Evolutionary conservation across 1,284 basidiomycete species (phyloP).

Genomic region (Rhizopogon parksii): DNA sequence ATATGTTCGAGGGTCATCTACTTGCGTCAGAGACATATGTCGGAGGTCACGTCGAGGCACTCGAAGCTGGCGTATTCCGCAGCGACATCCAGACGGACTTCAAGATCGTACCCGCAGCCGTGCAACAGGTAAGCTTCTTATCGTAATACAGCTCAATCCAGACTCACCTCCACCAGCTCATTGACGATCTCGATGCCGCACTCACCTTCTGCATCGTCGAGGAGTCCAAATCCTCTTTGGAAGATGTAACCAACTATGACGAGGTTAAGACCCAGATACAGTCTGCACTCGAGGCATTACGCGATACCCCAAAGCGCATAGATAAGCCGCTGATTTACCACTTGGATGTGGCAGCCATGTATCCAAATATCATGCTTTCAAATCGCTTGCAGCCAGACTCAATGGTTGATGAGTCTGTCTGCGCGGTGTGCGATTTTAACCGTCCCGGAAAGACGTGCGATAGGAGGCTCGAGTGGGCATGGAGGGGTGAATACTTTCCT

Average conservation of each 20-base stretch:
- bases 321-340: conserved; percentile 98
- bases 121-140: conserved; percentile 61
- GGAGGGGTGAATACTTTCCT: conserved; percentile 98
- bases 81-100: conserved; percentile 95
- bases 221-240: conserved; percentile 78
- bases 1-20: conserved; percentile 94
- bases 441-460: conserved; percentile 95
- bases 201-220: conserved; percentile 85
- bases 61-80: conserved; percentile 97
- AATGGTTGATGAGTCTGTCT: conserved; percentile 93
- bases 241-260: conserved; percentile 92
- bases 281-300: conserved; percentile 78
- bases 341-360: conserved; percentile 99
- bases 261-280: conserved; percentile 83
- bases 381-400: conserved; percentile 99
- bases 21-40: conserved; percentile 98
- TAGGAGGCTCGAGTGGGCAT: conserved; percentile 93
- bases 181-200: conserved; percentile 90
- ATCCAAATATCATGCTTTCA: conserved; percentile 99
- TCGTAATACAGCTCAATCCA: neutral
- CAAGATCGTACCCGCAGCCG: conserved; percentile 86
- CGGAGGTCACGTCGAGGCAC: conserved; percentile 96
- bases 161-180: conserved; percentile 51
- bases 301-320: conserved; percentile 82
- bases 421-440: conserved; percentile 98